Evolutionary conservation across 371 early-diverging fungal species (phyloP), one percentile per base, ranked within the genome.

Genomic region (Mortierella sp.): DNA sequence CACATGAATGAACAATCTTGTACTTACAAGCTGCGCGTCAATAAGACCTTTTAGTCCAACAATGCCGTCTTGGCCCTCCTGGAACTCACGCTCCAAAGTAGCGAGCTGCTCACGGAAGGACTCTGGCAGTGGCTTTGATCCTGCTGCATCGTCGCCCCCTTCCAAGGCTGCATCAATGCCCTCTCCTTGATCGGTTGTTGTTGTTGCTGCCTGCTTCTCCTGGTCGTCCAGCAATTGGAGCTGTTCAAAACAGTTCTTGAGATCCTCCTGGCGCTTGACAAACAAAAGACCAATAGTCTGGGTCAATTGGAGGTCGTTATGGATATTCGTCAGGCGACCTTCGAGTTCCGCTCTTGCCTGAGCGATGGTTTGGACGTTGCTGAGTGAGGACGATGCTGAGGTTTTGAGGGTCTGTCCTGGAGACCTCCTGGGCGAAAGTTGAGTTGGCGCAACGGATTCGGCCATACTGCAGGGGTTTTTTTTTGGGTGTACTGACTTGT

Each of bases 1-100:
- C 73, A 50, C 38, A 72, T 31, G 34, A 34, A 21, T 38, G n/a
- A 38, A 24, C 16, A 19, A 72, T 31, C 54, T 14, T 73, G 16
- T 38, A 72, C 81, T 50, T 82, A 86, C 86, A 82, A 86, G 68
- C 58, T 86, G 86, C 75, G 86, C 86, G 73, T 86, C 82, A 45
- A 86, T 86, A 26, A 86, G 24, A 14, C 47, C 14, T 77, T 86
- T 86, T 28, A 86, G 76, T 38, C 86, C 86, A 10, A 54, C 75
- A 52, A 86, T 74, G 10, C 82, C 86, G 58, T 75, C 80, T 72
- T 86, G 80, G 13, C 86, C 86, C 48, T 86, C 86, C 72, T 82
- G 82, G 70, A 86, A 82, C 24, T 82, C 86, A 63, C 75, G 82
- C 31, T 86, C 86, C 21, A 86, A 68, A 34, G 73, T 44, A n/a